Percentiles rank a stretch among this genome's conserved stretches.
These are phyloP conservation scores for Monosporascus sp. DNA, from an alignment of 2,329 filamentous ascomycete species.

Conservation along the genomic window DNA sequence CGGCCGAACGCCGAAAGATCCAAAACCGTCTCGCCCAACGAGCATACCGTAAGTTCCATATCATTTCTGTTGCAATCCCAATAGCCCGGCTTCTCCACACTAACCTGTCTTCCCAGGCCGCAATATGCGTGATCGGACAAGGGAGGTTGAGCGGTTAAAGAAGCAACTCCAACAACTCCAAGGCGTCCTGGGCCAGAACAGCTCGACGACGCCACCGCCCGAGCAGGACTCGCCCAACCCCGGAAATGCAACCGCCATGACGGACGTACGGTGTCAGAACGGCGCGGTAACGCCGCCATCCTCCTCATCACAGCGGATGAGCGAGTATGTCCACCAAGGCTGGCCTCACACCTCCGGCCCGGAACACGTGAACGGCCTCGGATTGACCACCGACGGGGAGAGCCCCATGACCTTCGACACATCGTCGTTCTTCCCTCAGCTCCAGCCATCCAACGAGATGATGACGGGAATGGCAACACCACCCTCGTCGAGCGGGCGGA, in stretches of 20 bases:
- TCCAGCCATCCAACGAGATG: slow-evolving; percentile 18
- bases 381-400: slow-evolving; percentile 21
- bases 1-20: slow-evolving; percentile 29
- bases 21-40: slow-evolving; percentile 30
- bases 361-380: slow-evolving; percentile 20
- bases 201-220: slow-evolving; percentile 22
- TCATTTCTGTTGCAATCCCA: neutral
- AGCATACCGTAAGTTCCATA: slow-evolving; percentile 25
- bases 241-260: slow-evolving; percentile 19
- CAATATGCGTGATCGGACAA: slow-evolving; percentile 28
- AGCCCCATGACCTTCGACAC: slow-evolving; percentile 19
- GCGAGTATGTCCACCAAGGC: slow-evolving; percentile 20
- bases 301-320: slow-evolving; percentile 17
- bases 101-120: slow-evolving; percentile 17
- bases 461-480: slow-evolving; percentile 17
- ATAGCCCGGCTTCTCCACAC: neutral
- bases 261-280: slow-evolving; percentile 13
- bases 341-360: slow-evolving; percentile 20
- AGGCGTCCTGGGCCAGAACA: slow-evolving; percentile 19
- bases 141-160: slow-evolving; percentile 28
- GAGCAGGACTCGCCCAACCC: slow-evolving; percentile 22
- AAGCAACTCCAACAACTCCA: slow-evolving; percentile 28
- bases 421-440: slow-evolving; percentile 16
- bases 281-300: slow-evolving; percentile 11
- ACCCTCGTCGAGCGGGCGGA: slow-evolving; percentile 13